A percentile compares a stretch with the other conserved stretches of the same genome.
Conservation (phyloP, 352 stramenopile species). For the Chrysophaeum taylorii region DNA sequence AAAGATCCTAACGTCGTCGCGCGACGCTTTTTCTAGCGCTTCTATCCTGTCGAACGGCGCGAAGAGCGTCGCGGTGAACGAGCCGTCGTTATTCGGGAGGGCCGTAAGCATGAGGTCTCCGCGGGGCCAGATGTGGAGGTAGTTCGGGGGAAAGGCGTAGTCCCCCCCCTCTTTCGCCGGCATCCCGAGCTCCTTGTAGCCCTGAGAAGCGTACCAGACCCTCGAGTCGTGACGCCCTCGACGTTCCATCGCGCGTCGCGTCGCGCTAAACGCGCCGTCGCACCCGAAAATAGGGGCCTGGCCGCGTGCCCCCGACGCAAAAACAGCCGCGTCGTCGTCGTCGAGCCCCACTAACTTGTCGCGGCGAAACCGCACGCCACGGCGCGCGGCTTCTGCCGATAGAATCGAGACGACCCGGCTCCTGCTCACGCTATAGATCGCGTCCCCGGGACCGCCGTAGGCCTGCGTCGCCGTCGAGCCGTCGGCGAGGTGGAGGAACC, state of each 20-base stretch:
- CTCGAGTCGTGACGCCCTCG: slow-evolving; percentile 24
- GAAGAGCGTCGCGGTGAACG: slow-evolving; percentile 39
- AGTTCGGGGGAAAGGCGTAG: slow-evolving; percentile 23
- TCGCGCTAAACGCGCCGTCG: slow-evolving; percentile 34
- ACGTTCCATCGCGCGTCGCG: slow-evolving; percentile 26
- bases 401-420: slow-evolving; percentile 23
- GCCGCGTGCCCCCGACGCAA: neutral
- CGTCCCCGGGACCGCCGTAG: slow-evolving; percentile 30
- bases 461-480: slow-evolving; percentile 20
- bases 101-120: slow-evolving; percentile 41
- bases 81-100: slow-evolving; percentile 33
- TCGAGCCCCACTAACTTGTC: slow-evolving; percentile 10
- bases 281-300: slow-evolving; percentile 29
- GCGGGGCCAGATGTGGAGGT: slow-evolving; percentile 39
- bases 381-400: neutral
- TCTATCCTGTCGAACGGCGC: slow-evolving; percentile 22
- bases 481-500: slow-evolving; percentile 31
- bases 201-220: slow-evolving; percentile 29
- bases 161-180: neutral
- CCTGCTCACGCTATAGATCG: slow-evolving; percentile 33
- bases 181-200: slow-evolving; percentile 39
- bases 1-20: slow-evolving; percentile 17
- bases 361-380: neutral
- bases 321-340: neutral
- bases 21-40: slow-evolving; percentile 9